Percentiles rank a stretch among this genome's conserved stretches.
These are phyloP conservation scores for Erythrobasidium hasegawianum DNA, from an alignment of 1,284 basidiomycete species.

Conservation along the genomic window DNA sequence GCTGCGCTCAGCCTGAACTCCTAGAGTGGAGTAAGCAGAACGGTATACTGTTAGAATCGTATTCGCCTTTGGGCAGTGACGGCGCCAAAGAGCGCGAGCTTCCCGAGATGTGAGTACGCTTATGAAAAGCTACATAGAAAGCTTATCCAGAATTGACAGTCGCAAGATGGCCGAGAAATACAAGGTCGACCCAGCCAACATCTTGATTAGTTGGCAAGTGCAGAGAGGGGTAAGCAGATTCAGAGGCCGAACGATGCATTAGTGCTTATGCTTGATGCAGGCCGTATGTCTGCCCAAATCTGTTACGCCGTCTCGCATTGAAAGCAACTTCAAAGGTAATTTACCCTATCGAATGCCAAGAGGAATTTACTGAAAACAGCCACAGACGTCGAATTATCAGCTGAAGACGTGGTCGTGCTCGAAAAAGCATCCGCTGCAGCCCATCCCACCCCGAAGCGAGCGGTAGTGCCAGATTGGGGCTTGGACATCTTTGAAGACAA, in stretches of 20 bases:
- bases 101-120: slow-evolving; percentile 57
- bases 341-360: no score
- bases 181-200: slow-evolving; percentile 59
- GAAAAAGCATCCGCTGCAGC: slow-evolving; percentile 16
- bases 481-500: slow-evolving; percentile 35
- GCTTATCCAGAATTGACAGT: no score
- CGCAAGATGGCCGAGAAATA: slow-evolving; percentile 53
- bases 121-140: no score
- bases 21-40: slow-evolving; percentile 56
- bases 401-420: slow-evolving; percentile 62
- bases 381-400: slow-evolving; percentile 58
- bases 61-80: slow-evolving; percentile 78
- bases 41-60: slow-evolving; percentile 71
- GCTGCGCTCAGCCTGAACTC: slow-evolving; percentile 76
- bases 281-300: slow-evolving; percentile 68
- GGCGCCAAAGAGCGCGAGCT: slow-evolving; percentile 65
- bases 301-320: slow-evolving; percentile 68
- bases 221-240: slow-evolving; percentile 59
- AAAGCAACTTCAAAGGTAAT: slow-evolving; percentile 63
- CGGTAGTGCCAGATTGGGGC: slow-evolving; percentile 26
- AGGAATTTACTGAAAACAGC: no score
- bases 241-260: not conserved
- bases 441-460: slow-evolving; percentile 8
- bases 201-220: slow-evolving; percentile 63
- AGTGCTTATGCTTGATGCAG: not conserved